Conservation (phyloP, 805 yeast genomes). For the Hanseniaspora vineae region DNA sequence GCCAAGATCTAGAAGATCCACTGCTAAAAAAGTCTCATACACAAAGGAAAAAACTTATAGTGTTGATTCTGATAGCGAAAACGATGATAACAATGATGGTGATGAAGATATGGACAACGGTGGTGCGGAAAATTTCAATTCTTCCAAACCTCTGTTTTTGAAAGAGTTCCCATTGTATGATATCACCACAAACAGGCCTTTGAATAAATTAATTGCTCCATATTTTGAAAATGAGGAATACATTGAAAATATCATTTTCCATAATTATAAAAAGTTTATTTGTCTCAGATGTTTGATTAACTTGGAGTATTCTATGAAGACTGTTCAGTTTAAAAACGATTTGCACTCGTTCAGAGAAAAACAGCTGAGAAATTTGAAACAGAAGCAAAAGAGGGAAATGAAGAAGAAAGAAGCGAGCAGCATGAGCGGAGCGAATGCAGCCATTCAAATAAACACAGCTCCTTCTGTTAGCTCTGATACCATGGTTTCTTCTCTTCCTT, state of each 20-base stretch:
- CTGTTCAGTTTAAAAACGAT: background rate
- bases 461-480: too few relatives aligned
- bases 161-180: constrained; percentile 3
- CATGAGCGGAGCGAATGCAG: too few relatives aligned
- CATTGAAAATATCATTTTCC: background rate
- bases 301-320: background rate
- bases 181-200: background rate
- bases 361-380: background rate
- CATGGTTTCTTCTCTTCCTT: too few relatives aligned
- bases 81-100: background rate
- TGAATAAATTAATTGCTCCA: background rate
- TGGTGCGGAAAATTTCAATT: background rate
- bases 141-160: constrained; percentile 3
- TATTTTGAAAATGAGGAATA: background rate
- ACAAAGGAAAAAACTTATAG: background rate
- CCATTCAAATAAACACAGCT: too few relatives aligned
- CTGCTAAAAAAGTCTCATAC: background rate
- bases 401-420: background rate
- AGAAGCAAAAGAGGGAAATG: background rate
- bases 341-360: background rate
- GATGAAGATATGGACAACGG: background rate
- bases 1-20: background rate
- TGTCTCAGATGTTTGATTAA: background rate
- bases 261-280: background rate
- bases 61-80: background rate